Evolutionary conservation across 192 early-diverging fungal species (phyloP).

Genomic region (Coemansia sp.): DNA sequence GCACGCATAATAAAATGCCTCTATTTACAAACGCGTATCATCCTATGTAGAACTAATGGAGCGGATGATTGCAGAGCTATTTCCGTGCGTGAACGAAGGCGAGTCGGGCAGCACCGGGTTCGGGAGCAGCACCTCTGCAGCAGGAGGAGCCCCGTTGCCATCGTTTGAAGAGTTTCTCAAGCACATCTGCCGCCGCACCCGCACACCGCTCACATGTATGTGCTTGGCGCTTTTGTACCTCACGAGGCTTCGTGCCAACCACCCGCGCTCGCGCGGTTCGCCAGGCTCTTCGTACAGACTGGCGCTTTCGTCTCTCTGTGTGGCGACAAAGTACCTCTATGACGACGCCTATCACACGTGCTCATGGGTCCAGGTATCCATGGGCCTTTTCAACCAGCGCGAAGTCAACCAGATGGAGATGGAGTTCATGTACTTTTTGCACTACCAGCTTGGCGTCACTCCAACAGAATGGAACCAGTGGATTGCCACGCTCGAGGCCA

Average conservation of each 20-base stretch:
- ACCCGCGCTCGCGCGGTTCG: slow-evolving; percentile 60
- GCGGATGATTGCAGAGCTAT: slow-evolving; percentile 58
- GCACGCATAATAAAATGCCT: background rate
- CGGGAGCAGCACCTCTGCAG: slow-evolving; percentile 1
- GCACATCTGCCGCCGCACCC: slow-evolving; percentile 58
- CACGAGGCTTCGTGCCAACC: slow-evolving; percentile 56
- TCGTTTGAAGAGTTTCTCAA: slow-evolving; percentile 56
- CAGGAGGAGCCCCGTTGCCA: slow-evolving; percentile 19
- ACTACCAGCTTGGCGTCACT: slow-evolving; percentile 59
- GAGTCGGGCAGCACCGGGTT: slow-evolving; percentile 13
- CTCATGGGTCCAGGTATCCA: slow-evolving; percentile 67
- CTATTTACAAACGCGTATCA: background rate
- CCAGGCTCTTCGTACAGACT: slow-evolving; percentile 64
- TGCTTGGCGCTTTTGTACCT: slow-evolving; percentile 61
- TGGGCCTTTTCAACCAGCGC: slow-evolving; percentile 59
- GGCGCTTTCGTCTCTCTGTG: slow-evolving; percentile 66
- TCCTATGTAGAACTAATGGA: slow-evolving; percentile 50
- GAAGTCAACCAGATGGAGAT: slow-evolving; percentile 71
- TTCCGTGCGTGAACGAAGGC: slow-evolving; percentile 47
- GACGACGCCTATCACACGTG: slow-evolving; percentile 71
- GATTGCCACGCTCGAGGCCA: slow-evolving; percentile 58
- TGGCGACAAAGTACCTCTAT: slow-evolving; percentile 70
- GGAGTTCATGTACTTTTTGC: slow-evolving; percentile 62
- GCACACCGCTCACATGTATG: slow-evolving; percentile 57
- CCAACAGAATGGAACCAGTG: slow-evolving; percentile 60